Evolutionary conservation across 202 grass and related monocot genomes (phyloP).

Genomic region (Eragrostis tef): DNA sequence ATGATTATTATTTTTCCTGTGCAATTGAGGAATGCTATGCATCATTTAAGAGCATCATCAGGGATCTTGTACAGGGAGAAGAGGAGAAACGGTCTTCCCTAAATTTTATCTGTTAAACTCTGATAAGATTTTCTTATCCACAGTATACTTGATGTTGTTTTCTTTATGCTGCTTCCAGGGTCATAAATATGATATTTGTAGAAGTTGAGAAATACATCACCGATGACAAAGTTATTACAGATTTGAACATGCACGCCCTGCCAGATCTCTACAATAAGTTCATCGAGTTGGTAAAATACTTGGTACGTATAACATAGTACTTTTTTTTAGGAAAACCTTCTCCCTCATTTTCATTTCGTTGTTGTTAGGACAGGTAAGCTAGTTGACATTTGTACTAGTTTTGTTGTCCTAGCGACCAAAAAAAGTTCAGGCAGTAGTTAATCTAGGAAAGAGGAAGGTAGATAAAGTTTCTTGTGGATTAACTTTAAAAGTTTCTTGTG

Average conservation of each 20-base stretch:
- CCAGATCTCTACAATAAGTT: slow-evolving; percentile 75
- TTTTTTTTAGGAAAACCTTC: slow-evolving; percentile 4
- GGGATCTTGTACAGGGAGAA: slow-evolving; percentile 64
- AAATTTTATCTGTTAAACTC: slow-evolving; percentile 37
- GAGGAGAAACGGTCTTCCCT: slow-evolving; percentile 61
- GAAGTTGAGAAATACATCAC: slow-evolving; percentile 63
- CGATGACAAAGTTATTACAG: slow-evolving; percentile 58
- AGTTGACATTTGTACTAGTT: too few species aligned
- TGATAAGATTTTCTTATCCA: slow-evolving; percentile 32
- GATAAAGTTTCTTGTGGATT: background rate
- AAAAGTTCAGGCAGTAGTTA: background rate
- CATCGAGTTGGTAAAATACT: slow-evolving; percentile 62
- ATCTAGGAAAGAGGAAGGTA: background rate
- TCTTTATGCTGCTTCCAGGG: slow-evolving; percentile 58
- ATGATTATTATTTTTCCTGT: slow-evolving; percentile 80
- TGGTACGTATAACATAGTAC: slow-evolving; percentile 62
- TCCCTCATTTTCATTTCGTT: background rate
- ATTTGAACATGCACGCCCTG: slow-evolving; percentile 69
- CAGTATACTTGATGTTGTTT: slow-evolving; percentile 35
- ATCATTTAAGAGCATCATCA: slow-evolving; percentile 83
- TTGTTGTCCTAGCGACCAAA: too few species aligned
- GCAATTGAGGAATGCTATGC: slow-evolving; percentile 87
- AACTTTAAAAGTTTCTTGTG: background rate
- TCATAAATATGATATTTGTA: slow-evolving; percentile 72
- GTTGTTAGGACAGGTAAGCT: too few species aligned